A percentile compares a stretch with the other conserved stretches of the same genome.
Evolutionary conservation across 495 filamentous ascomycete species (phyloP).

Genomic region (Neurospora terricola): DNA sequence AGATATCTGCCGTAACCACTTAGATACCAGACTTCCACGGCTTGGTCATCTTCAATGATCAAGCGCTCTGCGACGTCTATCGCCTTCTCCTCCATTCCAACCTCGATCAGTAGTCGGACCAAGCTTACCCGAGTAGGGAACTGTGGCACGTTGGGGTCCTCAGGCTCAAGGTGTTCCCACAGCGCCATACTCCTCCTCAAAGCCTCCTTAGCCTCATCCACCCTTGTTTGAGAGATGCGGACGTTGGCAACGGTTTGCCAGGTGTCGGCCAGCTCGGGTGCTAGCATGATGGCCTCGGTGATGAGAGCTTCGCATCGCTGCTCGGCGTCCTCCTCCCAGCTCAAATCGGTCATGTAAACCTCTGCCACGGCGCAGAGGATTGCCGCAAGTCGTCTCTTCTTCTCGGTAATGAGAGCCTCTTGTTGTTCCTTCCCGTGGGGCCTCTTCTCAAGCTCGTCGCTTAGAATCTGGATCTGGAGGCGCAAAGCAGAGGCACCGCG

Average conservation of each 20-base stretch:
- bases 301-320: constrained; percentile 71
- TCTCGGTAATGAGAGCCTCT: constrained; percentile 45
- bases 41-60: constrained; percentile 78
- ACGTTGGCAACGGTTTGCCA: constrained; percentile 91
- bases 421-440: constrained; percentile 33
- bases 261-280: constrained; percentile 65
- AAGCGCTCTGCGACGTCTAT: constrained; percentile 76
- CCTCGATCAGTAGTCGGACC: constrained; percentile 79
- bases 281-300: constrained; percentile 72
- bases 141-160: constrained; percentile 57
- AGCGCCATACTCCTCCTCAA: constrained; percentile 62
- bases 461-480: constrained; percentile 48
- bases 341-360: constrained; percentile 96
- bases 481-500: constrained; percentile 63
- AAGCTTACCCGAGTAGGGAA: constrained; percentile 78
- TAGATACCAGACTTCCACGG: constrained; percentile 94
- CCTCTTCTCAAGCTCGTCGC: constrained; percentile 18
- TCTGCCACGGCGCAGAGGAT: constrained; percentile 85
- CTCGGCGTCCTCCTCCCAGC: constrained; percentile 86
- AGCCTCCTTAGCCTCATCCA: constrained; percentile 69
- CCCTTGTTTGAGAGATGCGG: constrained; percentile 72
- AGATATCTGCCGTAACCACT: constrained; percentile 86
- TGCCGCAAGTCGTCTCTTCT: constrained; percentile 67
- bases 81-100: constrained; percentile 72
- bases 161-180: constrained; percentile 68